Conservation (phyloP, 805 yeast genomes). For the Candida yuanshanica region DNA sequence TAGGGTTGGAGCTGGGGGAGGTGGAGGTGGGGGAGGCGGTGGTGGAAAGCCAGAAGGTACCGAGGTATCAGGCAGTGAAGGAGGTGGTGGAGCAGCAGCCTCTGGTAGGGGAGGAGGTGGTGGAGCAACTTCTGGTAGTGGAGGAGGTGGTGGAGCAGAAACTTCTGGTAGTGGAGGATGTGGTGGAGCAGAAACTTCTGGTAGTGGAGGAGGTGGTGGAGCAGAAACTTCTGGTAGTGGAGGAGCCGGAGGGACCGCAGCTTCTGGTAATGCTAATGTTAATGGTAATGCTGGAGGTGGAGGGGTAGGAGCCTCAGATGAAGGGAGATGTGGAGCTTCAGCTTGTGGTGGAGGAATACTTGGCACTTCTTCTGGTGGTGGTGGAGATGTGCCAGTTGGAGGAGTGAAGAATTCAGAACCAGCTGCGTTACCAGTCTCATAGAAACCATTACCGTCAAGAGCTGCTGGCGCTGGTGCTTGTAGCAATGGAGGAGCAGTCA, state of each 20-base stretch:
- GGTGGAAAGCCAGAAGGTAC: conserved; percentile 28
- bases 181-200: conserved; percentile 7
- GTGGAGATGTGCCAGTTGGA: conserved; percentile 24
- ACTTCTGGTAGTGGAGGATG: conserved; percentile 21
- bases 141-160: conserved; percentile 26
- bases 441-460: conserved; percentile 5
- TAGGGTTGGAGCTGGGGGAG: conserved; percentile 9
- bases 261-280: conserved; percentile 23
- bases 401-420: conserved; percentile 5
- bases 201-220: conserved; percentile 25
- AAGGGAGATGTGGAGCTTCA: conserved; percentile 20
- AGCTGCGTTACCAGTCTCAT: background rate
- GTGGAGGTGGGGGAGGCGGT: conserved; percentile 25
- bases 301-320: conserved; percentile 26
- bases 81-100: conserved; percentile 11
- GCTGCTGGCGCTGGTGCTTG: conserved; percentile 20
- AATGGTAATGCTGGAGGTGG: conserved; percentile 18
- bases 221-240: conserved; percentile 29
- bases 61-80: conserved; percentile 28
- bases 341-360: conserved; percentile 24
- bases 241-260: conserved; percentile 27
- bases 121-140: conserved; percentile 27
- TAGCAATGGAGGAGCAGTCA: conserved; percentile 21
- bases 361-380: conserved; percentile 15
- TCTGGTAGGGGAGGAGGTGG: conserved; percentile 26